Percentiles rank a stretch among this genome's conserved stretches.
Evolutionary conservation across 345 rosid species (phyloP).

Genomic region (Bruguiera sexangula): DNA sequence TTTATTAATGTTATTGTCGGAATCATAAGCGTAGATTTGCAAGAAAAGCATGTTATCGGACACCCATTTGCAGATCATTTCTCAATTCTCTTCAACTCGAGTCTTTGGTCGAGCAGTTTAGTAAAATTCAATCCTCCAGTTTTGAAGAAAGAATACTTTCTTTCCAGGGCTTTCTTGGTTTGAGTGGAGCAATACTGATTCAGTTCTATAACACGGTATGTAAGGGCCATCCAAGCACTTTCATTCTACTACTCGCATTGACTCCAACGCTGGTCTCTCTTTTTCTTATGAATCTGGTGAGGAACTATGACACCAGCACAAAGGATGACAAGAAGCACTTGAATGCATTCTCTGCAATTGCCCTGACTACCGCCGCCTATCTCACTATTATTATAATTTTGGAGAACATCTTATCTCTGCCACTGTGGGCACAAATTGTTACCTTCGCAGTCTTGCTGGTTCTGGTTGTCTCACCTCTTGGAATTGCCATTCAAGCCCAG

Average conservation of each 20-base stretch:
- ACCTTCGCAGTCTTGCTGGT: slow-evolving; percentile 44
- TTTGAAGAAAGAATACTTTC: background rate
- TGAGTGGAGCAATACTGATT: slow-evolving; percentile 79
- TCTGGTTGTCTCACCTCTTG: slow-evolving; percentile 56
- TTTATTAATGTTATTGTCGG: background rate
- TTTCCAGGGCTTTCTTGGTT: slow-evolving; percentile 83
- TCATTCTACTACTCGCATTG: slow-evolving; percentile 62
- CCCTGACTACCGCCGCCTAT: slow-evolving; percentile 64
- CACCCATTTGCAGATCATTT: background rate
- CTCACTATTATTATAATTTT: slow-evolving; percentile 57
- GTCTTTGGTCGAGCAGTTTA: background rate
- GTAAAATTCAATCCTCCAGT: background rate
- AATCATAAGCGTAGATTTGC: background rate
- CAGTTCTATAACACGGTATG: slow-evolving; percentile 60
- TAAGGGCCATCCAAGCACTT: slow-evolving; percentile 53
- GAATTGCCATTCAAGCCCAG: slow-evolving; percentile 53
- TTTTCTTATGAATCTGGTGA: slow-evolving; percentile 60
- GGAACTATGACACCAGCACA: slow-evolving; percentile 44
- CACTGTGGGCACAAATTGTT: slow-evolving; percentile 45
- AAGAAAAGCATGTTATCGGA: background rate
- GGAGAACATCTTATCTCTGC: slow-evolving; percentile 47
- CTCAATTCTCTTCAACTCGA: background rate
- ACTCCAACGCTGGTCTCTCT: slow-evolving; percentile 60
- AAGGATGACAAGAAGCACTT: slow-evolving; percentile 63
- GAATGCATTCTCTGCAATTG: slow-evolving; percentile 61